Evolutionary conservation across 2,329 filamentous ascomycete genomes (phyloP), one percentile per base, ranked within the genome.

Genomic region (Chlorencoelia australis): DNA sequence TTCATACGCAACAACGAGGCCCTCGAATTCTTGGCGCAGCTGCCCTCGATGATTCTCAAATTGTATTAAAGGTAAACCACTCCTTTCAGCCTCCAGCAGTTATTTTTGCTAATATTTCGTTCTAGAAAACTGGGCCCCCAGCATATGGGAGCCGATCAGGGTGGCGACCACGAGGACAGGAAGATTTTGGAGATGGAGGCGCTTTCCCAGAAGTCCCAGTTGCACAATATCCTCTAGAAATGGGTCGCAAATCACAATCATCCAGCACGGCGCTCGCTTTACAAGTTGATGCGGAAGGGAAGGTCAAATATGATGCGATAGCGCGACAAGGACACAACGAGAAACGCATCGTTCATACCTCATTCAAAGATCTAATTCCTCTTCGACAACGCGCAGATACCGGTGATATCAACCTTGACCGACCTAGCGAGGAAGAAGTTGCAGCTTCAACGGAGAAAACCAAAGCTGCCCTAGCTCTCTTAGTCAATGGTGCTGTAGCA

Each of bases 231-330:
- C 91, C 91, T 8, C 73, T 94, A 33, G 85, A 94, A 41, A 95
- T 96, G 86, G 89, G 89, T 40, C 77, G 80, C 52, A 93, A 94
- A 61, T 70, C 71, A 22, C 53, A 61, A 7, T 71, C 67, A 20
- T 75, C 71, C 30, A 91, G 79, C 48, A 96, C 94, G 63, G 88
- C 91, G 37, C 71, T 98, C 31, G 81, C 87, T n/a, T 71, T 96
- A 20, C 84, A 94, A 58, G 87, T 96, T 22, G 87, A 96, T 56
- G 76, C 71, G 0, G 82, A 94, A 47, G 91, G 91, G 29, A 94
- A 93, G 57, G 83, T 95, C 45, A 93, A 94, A 61, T 98, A 95
- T 65, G 87, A 94, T 59, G 87, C 88, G 36, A 94, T 98, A 54
- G 89, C 89, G 34, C 73, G 81, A 52, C 82, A 89, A 55, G 91